These are phyloP conservation scores for Leccinum sublutescens DNA, from an alignment of 768 basidiomycete species.

Conservation along the genomic window DNA sequence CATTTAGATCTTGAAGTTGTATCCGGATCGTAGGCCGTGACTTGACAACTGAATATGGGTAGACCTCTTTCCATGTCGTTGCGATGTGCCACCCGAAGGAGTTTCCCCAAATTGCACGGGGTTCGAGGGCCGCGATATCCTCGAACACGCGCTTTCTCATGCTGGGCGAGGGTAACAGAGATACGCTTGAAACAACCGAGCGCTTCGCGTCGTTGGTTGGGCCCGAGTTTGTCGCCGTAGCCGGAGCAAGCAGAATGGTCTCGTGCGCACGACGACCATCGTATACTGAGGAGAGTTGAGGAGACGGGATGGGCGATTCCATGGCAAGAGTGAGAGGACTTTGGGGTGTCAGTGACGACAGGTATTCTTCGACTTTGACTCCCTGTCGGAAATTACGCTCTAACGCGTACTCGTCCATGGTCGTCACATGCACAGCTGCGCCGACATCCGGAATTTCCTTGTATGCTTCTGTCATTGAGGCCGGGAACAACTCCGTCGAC, in stretches of 20 bases:
- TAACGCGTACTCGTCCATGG: slow-evolving; percentile 26
- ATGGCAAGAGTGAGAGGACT: slow-evolving; percentile 51
- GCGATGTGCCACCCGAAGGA: slow-evolving; percentile 25
- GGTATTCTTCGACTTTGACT: slow-evolving; percentile 54
- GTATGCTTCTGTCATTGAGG: slow-evolving; percentile 41
- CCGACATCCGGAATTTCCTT: slow-evolving; percentile 13
- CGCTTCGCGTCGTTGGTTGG: slow-evolving; percentile 43
- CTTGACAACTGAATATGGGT: slow-evolving; percentile 14
- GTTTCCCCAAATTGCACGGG: slow-evolving; percentile 19
- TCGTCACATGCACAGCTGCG: slow-evolving; percentile 15
- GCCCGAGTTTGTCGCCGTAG: slow-evolving; percentile 47
- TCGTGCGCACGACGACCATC: slow-evolving; percentile 48
- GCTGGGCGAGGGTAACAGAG: slow-evolving; percentile 56
- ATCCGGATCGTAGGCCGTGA: slow-evolving; percentile 1
- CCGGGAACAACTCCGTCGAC: slow-evolving; percentile 48
- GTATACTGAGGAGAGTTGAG: slow-evolving; percentile 51
- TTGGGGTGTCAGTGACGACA: slow-evolving; percentile 63
- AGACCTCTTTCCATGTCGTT: slow-evolving; percentile 22
- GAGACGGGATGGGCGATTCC: slow-evolving; percentile 40
- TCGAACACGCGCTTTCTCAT: slow-evolving; percentile 46
- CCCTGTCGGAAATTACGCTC: slow-evolving; percentile 3
- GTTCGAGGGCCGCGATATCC: slow-evolving; percentile 7
- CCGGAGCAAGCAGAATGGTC: slow-evolving; percentile 51
- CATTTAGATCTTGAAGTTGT: slow-evolving; percentile 11
- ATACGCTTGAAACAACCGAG: slow-evolving; percentile 33